phyloP scores from a whole-genome alignment of 73 alveolate genomes.

The Effrenium voratum region DNA sequence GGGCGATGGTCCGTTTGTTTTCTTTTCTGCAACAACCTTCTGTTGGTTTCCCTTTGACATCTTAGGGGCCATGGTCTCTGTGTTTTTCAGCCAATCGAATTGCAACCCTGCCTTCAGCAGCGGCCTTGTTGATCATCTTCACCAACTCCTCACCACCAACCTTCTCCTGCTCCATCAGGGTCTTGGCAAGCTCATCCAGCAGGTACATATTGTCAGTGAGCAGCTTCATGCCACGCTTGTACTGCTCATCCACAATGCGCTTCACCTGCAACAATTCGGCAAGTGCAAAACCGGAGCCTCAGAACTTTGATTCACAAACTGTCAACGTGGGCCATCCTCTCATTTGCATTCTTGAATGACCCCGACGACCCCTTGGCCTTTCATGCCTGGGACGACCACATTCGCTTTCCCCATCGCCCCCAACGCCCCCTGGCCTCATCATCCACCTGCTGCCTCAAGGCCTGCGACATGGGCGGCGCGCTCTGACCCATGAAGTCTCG shows the following conservation, averaged over 20 bases:
- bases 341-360: too few species aligned
- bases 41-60: neutral
- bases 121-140: slow-evolving; percentile 19
- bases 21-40: too few species aligned
- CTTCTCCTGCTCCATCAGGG: slow-evolving; percentile 26
- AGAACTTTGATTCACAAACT: too few species aligned
- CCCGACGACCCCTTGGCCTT: too few species aligned
- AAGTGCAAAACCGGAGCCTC: too few species aligned
- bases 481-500: slow-evolving; percentile 92
- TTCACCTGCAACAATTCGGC: too few species aligned
- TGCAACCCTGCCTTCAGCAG: neutral
- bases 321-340: too few species aligned
- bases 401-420: neutral
- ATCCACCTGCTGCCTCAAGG: slow-evolving; percentile 94
- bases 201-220: slow-evolving; percentile 72
- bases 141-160: neutral
- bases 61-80: neutral
- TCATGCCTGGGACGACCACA: too few species aligned
- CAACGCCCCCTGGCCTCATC: too few species aligned
- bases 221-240: slow-evolving; percentile 93
- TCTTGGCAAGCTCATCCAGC: slow-evolving; percentile 7
- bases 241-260: slow-evolving; percentile 92
- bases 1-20: too few species aligned
- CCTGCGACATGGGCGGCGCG: slow-evolving; percentile 94
- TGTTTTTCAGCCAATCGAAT: too few species aligned